A percentile compares a stretch with the other conserved stretches of the same genome.
These are phyloP conservation scores for Lactarius quietus DNA, from an alignment of 768 basidiomycete genomes.

Conservation along the genomic window DNA sequence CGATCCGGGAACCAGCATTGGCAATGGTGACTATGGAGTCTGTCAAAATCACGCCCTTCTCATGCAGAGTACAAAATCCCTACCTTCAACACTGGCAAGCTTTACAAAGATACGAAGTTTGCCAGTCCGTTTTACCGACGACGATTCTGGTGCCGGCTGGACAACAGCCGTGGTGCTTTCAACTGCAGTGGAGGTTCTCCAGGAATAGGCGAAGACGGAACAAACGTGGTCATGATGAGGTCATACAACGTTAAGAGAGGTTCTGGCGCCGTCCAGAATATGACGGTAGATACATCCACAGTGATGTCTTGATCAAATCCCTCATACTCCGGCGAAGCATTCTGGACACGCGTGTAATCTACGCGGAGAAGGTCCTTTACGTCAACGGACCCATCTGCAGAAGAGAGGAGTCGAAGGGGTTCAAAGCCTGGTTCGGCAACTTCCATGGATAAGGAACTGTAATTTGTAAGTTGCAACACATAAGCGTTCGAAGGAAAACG, in stretches of 20 bases:
- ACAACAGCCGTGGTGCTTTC: background rate
- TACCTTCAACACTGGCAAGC: slow-evolving; percentile 80
- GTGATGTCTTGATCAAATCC: slow-evolving; percentile 87
- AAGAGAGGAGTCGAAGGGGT: slow-evolving; percentile 64
- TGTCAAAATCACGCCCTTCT: slow-evolving; percentile 10
- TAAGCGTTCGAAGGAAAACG: slow-evolving; percentile 23
- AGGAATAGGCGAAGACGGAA: slow-evolving; percentile 41
- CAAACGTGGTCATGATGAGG: slow-evolving; percentile 97
- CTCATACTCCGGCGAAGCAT: slow-evolving; percentile 86
- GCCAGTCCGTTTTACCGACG: slow-evolving; percentile 21
- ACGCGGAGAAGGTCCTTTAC: slow-evolving; percentile 72
- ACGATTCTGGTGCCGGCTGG: background rate
- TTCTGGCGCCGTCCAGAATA: slow-evolving; percentile 84
- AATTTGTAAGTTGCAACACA: slow-evolving; percentile 12
- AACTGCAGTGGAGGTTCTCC: slow-evolving; percentile 8
- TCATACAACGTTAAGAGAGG: slow-evolving; percentile 90
- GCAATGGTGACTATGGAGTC: slow-evolving; percentile 62
- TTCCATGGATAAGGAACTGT: slow-evolving; percentile 72
- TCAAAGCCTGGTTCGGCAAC: slow-evolving; percentile 55
- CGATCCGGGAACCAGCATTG: slow-evolving; percentile 64
- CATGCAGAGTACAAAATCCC: slow-evolving; percentile 24
- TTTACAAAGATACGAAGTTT: slow-evolving; percentile 82
- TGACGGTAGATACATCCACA: slow-evolving; percentile 84
- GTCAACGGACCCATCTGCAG: slow-evolving; percentile 41
- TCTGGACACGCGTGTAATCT: slow-evolving; percentile 75